phyloP scores from a whole-genome alignment of 139 green algal species.

The Chloropicon primus region DNA sequence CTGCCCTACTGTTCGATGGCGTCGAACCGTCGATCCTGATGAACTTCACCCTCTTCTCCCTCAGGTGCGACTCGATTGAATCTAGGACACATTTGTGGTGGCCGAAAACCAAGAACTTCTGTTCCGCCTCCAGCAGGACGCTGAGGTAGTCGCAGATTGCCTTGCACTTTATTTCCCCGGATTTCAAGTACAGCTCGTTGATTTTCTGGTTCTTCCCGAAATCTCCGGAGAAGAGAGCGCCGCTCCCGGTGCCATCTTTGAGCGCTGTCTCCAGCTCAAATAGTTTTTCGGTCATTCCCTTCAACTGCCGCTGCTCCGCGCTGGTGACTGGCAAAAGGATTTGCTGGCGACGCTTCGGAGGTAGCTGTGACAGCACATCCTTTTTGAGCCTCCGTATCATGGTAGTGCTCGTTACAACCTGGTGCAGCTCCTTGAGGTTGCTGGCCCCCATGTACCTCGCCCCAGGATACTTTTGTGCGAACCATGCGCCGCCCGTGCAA shows the following conservation, averaged over 20 bases:
- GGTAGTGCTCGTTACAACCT: slow-evolving; percentile 2
- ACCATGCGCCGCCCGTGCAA: slow-evolving; percentile 12
- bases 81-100: slow-evolving; percentile 43
- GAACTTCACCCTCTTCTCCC: neutral
- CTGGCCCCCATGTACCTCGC: slow-evolving; percentile 4
- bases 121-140: slow-evolving; percentile 21
- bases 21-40: slow-evolving; percentile 66
- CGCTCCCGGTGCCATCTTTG: neutral
- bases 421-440: slow-evolving; percentile 13
- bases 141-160: slow-evolving; percentile 21
- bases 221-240: neutral
- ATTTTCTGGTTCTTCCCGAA: slow-evolving; percentile 7
- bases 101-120: slow-evolving; percentile 49
- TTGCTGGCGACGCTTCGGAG: slow-evolving; percentile 23
- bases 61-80: slow-evolving; percentile 13
- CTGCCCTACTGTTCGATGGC: slow-evolving; percentile 20
- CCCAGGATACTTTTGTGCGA: neutral
- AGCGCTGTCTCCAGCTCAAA: neutral
- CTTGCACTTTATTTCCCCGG: slow-evolving; percentile 28
- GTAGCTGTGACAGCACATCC: slow-evolving; percentile 24
- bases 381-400: slow-evolving; percentile 34
- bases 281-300: neutral
- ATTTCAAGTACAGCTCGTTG: slow-evolving; percentile 14
- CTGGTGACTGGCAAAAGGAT: neutral
- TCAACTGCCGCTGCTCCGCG: neutral